Evolutionary conservation across 192 early-diverging fungal genomes (phyloP), one percentile per base, ranked within the genome.

Genomic region (Helicostylum pulchrum): DNA sequence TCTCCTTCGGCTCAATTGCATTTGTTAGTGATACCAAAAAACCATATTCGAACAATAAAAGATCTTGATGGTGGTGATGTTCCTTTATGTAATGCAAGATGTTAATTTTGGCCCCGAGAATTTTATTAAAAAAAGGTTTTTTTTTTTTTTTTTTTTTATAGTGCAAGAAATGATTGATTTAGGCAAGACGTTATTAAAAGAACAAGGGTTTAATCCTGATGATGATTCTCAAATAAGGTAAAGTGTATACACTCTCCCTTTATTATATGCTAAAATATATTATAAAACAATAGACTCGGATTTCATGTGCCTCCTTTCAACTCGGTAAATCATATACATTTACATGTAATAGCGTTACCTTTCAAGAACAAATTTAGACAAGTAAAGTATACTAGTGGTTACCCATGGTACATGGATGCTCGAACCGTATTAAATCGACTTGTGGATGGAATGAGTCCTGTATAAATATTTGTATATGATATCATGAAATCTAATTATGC

Each of bases 221-320:
- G 49, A 34, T 30, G 10, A 30, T 44, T 56, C 54, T 20, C 54
- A 72, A 20, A 62, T 34, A 30, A 62, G 67, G 77, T 73, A 70
- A 30, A 20, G 3, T n/a, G n/a, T n/a, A n/a, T n/a, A 52, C 32
- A 14, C 17, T 42, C 15, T 19, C 44, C 20, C 31, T 10, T 20
- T 6, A 26, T 6, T n/a, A 15, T 14, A n/a, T 39, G 21, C 17
- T 14, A 62, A 17, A 17, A 19, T n/a, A 47, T 7, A 42, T 45
- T 58, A 30, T 32, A 19, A 36, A 26, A 44, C 20, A 42, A 34
- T 65, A 80, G 78, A 10, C 36, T 89, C 8, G 88, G 90, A 8
- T 91, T 90, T 66, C 90, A 91, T 62, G 68, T 88, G 5, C 90
- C 90, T 11, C 88, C 87, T 0, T 91, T 86, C 67, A 85, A 78